phyloP scores from a whole-genome alignment of 495 filamentous ascomycete genomes.

The Xylaria venustula region DNA sequence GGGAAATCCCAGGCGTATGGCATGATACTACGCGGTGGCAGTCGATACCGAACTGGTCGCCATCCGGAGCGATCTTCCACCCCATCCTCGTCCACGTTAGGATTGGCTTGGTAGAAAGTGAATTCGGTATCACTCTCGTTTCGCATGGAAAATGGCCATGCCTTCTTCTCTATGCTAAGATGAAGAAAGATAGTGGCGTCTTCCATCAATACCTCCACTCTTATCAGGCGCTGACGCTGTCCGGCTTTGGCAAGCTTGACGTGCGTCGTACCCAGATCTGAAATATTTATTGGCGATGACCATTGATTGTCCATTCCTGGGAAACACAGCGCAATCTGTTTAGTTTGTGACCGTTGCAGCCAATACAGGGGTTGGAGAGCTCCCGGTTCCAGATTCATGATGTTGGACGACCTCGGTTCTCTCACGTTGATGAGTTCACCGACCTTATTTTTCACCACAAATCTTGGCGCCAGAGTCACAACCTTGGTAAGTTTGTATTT shows the following conservation, averaged over 20 bases:
- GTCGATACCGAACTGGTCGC: slow-evolving; percentile 87
- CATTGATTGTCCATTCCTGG: slow-evolving; percentile 95
- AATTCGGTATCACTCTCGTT: slow-evolving; percentile 97
- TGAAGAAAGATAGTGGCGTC: slow-evolving; percentile 90
- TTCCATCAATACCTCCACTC: slow-evolving; percentile 88
- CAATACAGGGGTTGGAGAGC: slow-evolving; percentile 83
- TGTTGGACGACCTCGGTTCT: slow-evolving; percentile 81
- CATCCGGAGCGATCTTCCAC: slow-evolving; percentile 80
- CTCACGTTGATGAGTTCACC: slow-evolving; percentile 83
- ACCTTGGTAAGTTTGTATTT: slow-evolving; percentile 98
- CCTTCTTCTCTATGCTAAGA: slow-evolving; percentile 81
- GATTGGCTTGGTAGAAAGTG: slow-evolving; percentile 84
- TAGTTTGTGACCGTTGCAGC: slow-evolving; percentile 71
- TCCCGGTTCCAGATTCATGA: slow-evolving; percentile 71
- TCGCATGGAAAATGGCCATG: slow-evolving; percentile 98
- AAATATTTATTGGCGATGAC: slow-evolving; percentile 97
- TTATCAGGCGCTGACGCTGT: slow-evolving; percentile 83
- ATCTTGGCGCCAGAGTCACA: slow-evolving; percentile 88
- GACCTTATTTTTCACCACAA: slow-evolving; percentile 90
- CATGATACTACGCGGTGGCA: slow-evolving; percentile 96
- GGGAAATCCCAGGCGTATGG: slow-evolving; percentile 99
- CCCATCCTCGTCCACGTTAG: slow-evolving; percentile 73
- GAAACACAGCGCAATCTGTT: slow-evolving; percentile 91
- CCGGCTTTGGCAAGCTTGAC: slow-evolving; percentile 89
- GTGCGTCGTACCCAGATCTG: slow-evolving; percentile 85